Base-by-base conservation (phyloP, 2,329 filamentous ascomycete species). In the Bertia moriformis region DNA sequence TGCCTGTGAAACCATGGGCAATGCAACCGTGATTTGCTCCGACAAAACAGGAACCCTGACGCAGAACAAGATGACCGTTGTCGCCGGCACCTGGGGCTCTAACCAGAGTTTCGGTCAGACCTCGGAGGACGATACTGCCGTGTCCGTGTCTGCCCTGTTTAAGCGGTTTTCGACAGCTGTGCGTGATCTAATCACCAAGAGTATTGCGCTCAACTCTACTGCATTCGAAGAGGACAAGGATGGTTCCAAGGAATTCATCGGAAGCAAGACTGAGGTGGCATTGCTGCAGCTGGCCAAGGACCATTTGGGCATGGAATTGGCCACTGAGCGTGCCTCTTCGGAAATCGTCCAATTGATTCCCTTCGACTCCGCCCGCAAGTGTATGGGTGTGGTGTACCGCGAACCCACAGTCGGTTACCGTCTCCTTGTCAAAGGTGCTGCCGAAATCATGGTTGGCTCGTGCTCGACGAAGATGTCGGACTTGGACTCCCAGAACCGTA, bases 11-110 rank as follows among this genome's bases (percentile, higher is more conserved):
- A 79, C 76, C 3, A 81, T 82, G 76, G 77, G 77, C 4, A 82
- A 82, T 47, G 74, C 73, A 2, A 79, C 74, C 2, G 81, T 82
- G 0, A 79, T 89, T 24, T 89, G 83, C 57, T 87, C 83, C 3
- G 83, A 85, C 55, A 85, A 85, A 58, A 85, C 80, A 1, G 80
- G 80, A 38, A 85, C 80, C 4, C 59, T 85, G 14, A 85, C 80
- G 0, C 78, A 82, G 42, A 83, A 83, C 51, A 75, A 77, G 54
- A 83, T 83, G 78, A 81, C 77, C 0, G 80, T 86, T 1, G 81
- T 87, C 19, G 77, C 81, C 18, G 81, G 79, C 4, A 77, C 78
- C 4, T 58, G 84, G 30, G 79, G 79, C 19, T 67, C 67, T 13
- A 63, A 63, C 43, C 65, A 68, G 29, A 65, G 67, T 42, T 78